Conservation (phyloP, 2,329 filamentous ascomycete species). For the Neonectria sp. region DNA sequence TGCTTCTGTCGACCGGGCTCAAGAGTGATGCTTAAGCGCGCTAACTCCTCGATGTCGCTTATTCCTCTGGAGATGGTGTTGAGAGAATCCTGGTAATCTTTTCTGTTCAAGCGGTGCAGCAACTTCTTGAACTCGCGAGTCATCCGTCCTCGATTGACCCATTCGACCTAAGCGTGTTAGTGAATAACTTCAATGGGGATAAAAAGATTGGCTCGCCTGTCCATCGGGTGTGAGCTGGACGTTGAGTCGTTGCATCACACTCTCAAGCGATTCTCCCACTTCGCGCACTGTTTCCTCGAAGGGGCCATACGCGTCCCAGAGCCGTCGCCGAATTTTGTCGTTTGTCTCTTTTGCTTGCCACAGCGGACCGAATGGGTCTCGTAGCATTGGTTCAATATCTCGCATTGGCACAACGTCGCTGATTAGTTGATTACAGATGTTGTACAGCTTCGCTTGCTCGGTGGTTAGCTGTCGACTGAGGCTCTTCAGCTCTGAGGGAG, state of each 20-base stretch:
- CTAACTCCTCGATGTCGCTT: constrained; percentile 13
- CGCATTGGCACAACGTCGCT: constrained; percentile 38
- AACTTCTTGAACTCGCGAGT: constrained; percentile 27
- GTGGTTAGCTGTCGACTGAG: constrained; percentile 44
- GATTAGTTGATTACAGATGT: constrained; percentile 51
- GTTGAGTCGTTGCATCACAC: constrained; percentile 31
- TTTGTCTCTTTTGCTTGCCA: constrained; percentile 45
- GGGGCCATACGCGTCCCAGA: constrained; percentile 39
- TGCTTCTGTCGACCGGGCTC: too few relatives aligned
- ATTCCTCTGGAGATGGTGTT: constrained; percentile 3
- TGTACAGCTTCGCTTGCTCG: constrained; percentile 46
- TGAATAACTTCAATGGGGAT: fast-evolving
- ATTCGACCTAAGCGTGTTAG: constrained; percentile 1
- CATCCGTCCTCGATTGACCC: constrained; percentile 4
- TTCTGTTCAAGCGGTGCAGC: constrained; percentile 15
- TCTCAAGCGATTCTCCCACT: constrained; percentile 40
- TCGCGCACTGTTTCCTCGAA: constrained; percentile 46
- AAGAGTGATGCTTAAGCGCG: too few relatives aligned
- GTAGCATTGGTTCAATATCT: constrained; percentile 49
- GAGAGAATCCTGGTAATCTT: constrained; percentile 26
- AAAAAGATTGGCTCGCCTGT: not conserved
- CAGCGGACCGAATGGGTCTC: constrained; percentile 44
- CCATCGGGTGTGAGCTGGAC: constrained; percentile 15
- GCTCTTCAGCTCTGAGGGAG: constrained; percentile 40
- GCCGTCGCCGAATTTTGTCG: constrained; percentile 38